Percentiles rank a stretch among this genome's conserved stretches.
These are phyloP conservation scores for Microbotryum intermedium DNA, from an alignment of 1,284 basidiomycete genomes.

Conservation along the genomic window DNA sequence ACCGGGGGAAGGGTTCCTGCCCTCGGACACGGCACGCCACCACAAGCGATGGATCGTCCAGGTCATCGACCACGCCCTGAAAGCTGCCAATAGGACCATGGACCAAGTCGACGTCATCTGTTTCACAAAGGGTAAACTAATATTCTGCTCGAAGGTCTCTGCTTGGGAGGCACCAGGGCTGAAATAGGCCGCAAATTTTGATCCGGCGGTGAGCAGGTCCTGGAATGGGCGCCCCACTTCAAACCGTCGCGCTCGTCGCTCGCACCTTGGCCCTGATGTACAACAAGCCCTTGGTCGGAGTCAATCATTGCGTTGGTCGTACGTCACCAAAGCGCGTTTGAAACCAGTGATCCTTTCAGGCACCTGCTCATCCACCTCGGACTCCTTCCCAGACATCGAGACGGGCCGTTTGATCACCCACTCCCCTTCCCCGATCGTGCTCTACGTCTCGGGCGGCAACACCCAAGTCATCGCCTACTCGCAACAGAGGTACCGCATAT, in stretches of 20 bases:
- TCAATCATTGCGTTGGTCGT: constrained; percentile 99
- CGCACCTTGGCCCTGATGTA: constrained; percentile 81
- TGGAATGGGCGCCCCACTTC: constrained; percentile 95
- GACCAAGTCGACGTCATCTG: constrained; percentile 86
- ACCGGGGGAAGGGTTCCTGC: constrained; percentile 93
- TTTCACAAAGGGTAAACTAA: constrained; percentile 75
- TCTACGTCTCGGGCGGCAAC: constrained; percentile 98
- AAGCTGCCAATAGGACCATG: constrained; percentile 60
- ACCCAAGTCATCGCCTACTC: constrained; percentile 99
- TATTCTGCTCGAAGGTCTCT: not conserved
- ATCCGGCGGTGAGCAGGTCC: constrained; percentile 53
- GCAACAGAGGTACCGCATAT: constrained; percentile 92
- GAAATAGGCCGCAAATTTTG: not conserved
- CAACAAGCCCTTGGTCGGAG: constrained; percentile 84
- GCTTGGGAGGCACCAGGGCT: not conserved
- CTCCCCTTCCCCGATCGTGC: constrained; percentile 88
- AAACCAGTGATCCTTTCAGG: constrained; percentile 1
- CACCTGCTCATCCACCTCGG: constrained; percentile 1
- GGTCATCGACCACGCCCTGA: constrained; percentile 73
- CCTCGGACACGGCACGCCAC: constrained; percentile 87
- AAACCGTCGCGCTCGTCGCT: constrained; percentile 92
- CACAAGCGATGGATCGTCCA: constrained; percentile 86
- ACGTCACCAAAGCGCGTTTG: constrained; percentile 39
- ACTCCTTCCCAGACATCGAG: constrained; percentile 69
- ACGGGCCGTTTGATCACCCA: constrained; percentile 95